Conservation (phyloP, 768 basidiomycete genomes). For the Tylopilus sp. region DNA sequence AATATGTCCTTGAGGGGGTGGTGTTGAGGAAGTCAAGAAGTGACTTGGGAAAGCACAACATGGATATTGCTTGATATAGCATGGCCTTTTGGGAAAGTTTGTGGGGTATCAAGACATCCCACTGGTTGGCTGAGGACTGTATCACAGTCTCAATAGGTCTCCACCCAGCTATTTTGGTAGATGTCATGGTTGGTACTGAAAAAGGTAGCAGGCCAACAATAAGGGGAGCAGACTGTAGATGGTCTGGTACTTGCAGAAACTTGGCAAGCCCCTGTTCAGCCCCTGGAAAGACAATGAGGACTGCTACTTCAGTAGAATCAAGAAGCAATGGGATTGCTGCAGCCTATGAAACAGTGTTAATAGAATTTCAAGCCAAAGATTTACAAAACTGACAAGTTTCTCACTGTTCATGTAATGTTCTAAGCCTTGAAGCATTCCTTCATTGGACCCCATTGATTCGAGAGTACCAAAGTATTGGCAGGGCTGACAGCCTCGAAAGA, state of each 20-base stretch:
- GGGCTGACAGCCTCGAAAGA: slow-evolving; percentile 48
- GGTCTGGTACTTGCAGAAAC: slow-evolving; percentile 41
- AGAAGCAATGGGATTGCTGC: slow-evolving; percentile 46
- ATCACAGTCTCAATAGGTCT: slow-evolving; percentile 11
- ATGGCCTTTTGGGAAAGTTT: slow-evolving; percentile 9
- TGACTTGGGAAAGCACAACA: slow-evolving; percentile 46
- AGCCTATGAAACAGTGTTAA: slow-evolving; percentile 35
- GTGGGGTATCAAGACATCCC: neutral
- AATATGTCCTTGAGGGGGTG: slow-evolving; percentile 38
- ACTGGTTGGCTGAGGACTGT: neutral
- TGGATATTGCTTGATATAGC: slow-evolving; percentile 24
- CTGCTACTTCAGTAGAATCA: slow-evolving; percentile 46
- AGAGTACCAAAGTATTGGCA: slow-evolving; percentile 54
- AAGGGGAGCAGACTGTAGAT: slow-evolving; percentile 17
- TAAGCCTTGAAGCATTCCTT: slow-evolving; percentile 41
- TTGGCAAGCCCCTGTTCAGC: slow-evolving; percentile 32
- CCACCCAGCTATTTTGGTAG: slow-evolving; percentile 13
- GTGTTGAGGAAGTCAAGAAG: slow-evolving; percentile 46
- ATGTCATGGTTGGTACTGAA: slow-evolving; percentile 14
- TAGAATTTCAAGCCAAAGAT: neutral
- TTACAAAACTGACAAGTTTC: slow-evolving; percentile 40
- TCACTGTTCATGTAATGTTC: slow-evolving; percentile 44
- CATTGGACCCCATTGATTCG: slow-evolving; percentile 37
- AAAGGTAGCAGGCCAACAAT: slow-evolving; percentile 28
- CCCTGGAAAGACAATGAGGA: slow-evolving; percentile 55